A percentile compares a stretch with the other conserved stretches of the same genome.
phyloP scores from a whole-genome alignment of 2,329 filamentous ascomycete genomes.

The Exophiala spinifera region DNA sequence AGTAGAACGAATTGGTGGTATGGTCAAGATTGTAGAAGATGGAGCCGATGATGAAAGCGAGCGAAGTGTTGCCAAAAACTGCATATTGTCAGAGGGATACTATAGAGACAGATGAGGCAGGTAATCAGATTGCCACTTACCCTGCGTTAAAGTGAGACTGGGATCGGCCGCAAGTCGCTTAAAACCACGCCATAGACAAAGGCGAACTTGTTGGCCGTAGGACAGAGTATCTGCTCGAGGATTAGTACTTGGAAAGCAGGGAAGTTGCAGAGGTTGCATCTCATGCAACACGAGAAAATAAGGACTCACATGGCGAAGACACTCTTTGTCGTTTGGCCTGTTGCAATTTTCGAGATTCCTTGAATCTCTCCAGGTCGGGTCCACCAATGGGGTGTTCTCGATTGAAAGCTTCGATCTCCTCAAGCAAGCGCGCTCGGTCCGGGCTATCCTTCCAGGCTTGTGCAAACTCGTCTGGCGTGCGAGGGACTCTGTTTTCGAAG shows the following conservation, averaged over 20 bases:
- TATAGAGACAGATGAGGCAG: too few relatives aligned
- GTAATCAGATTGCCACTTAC: too few relatives aligned
- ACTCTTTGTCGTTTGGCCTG: slow-evolving; percentile 46
- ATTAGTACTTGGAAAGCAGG: too few relatives aligned
- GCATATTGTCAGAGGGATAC: too few relatives aligned
- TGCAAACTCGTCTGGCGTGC: slow-evolving; percentile 68
- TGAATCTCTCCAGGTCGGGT: slow-evolving; percentile 39
- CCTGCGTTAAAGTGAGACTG: slow-evolving; percentile 59
- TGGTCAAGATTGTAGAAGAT: slow-evolving; percentile 64
- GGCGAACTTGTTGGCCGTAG: slow-evolving; percentile 55
- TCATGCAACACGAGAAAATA: too few relatives aligned
- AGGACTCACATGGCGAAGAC: slow-evolving; percentile 43
- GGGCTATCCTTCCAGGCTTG: slow-evolving; percentile 54
- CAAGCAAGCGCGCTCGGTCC: slow-evolving; percentile 42
- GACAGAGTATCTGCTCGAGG: slow-evolving; percentile 46
- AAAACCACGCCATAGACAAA: slow-evolving; percentile 59
- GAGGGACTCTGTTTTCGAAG: slow-evolving; percentile 61
- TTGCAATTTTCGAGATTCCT: slow-evolving; percentile 42
- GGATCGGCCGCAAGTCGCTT: slow-evolving; percentile 66
- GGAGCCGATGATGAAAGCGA: slow-evolving; percentile 63
- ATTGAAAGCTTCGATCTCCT: slow-evolving; percentile 46
- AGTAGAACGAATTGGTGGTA: slow-evolving; percentile 59
- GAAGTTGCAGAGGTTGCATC: too few relatives aligned
- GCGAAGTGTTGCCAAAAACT: slow-evolving; percentile 55
- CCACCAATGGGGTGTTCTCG: slow-evolving; percentile 43